Evolutionary conservation across 1,284 basidiomycete genomes (phyloP).

Genomic region (Fomitopsis pinicola): DNA sequence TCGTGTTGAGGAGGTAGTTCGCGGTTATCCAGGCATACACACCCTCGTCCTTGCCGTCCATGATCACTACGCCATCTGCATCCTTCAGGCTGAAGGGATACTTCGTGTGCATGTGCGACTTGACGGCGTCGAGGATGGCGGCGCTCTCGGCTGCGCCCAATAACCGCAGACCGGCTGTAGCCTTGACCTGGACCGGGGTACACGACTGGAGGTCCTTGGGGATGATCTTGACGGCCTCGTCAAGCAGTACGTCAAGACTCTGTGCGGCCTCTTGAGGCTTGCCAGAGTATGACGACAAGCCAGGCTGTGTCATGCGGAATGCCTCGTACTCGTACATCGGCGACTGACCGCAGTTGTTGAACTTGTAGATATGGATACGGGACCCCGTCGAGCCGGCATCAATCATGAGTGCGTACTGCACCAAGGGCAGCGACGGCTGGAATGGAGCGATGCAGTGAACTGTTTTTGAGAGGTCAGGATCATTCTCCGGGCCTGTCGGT

Average conservation of each 20-base stretch:
- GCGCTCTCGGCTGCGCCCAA: slow-evolving; percentile 64
- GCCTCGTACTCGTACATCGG: slow-evolving; percentile 91
- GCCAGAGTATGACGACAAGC: slow-evolving; percentile 68
- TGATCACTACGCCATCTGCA: slow-evolving; percentile 72
- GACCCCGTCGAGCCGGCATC: slow-evolving; percentile 98
- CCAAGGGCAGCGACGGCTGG: slow-evolving; percentile 46
- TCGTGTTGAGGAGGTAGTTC: slow-evolving; percentile 84
- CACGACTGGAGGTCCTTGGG: slow-evolving; percentile 68
- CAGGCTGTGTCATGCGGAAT: slow-evolving; percentile 83
- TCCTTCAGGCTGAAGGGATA: slow-evolving; percentile 77
- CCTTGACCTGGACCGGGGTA: slow-evolving; percentile 91
- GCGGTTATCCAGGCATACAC: slow-evolving; percentile 99
- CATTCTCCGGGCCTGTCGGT: slow-evolving; percentile 54
- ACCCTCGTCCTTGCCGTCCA: slow-evolving; percentile 97
- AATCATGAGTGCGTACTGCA: slow-evolving; percentile 96
- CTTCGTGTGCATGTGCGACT: slow-evolving; percentile 51
- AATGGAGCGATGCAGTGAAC: slow-evolving; percentile 62
- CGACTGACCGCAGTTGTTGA: slow-evolving; percentile 83
- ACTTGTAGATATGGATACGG: slow-evolving; percentile 97
- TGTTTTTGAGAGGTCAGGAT: slow-evolving; percentile 62
- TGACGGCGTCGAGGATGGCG: slow-evolving; percentile 80
- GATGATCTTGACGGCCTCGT: slow-evolving; percentile 77
- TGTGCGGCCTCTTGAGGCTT: slow-evolving; percentile 68
- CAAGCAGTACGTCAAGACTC: slow-evolving; percentile 78
- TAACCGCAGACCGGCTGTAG: slow-evolving; percentile 88